phyloP scores from a whole-genome alignment of 73 alveolate genomes.

The Breviolum minutum region DNA sequence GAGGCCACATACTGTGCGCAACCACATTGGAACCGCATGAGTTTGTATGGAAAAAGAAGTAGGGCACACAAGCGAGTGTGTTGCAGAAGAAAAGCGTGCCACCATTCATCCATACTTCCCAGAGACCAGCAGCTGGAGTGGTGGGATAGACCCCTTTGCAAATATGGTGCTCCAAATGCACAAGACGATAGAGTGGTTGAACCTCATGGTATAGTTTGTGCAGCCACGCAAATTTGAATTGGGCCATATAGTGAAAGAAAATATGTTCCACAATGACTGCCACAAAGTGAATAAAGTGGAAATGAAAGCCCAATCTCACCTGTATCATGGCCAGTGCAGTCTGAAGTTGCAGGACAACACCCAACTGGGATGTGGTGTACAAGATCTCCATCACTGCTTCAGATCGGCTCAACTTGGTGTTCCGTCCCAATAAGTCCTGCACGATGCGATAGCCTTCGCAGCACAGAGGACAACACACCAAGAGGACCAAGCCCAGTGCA shows the following conservation, averaged over 20 bases:
- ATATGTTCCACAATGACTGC: conserved; percentile 33
- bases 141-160: conserved; percentile 61
- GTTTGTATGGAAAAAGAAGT: conserved; percentile 5
- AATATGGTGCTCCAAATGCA: conserved; percentile 59
- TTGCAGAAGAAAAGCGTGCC: conserved; percentile 80
- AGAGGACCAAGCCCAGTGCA: background rate
- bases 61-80: conserved; percentile 46
- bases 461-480: conserved; percentile 2
- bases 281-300: conserved; percentile 51
- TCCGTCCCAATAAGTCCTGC: background rate
- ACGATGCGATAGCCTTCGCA: conserved; percentile 42
- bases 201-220: conserved; percentile 65
- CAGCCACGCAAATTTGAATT: conserved; percentile 64
- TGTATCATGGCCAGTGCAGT: conserved; percentile 51
- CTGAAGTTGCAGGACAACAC: conserved; percentile 30
- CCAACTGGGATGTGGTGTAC: conserved; percentile 69
- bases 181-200: conserved; percentile 52
- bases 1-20: conserved; percentile 67
- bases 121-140: conserved; percentile 68
- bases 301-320: conserved; percentile 3
- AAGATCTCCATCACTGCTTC: conserved; percentile 74
- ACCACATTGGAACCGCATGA: conserved; percentile 32
- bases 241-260: conserved; percentile 45
- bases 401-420: background rate
- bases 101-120: conserved; percentile 62